A percentile compares a stretch with the other conserved stretches of the same genome.
phyloP scores from a whole-genome alignment of 768 basidiomycete genomes.

The Pleurotus djamor region DNA sequence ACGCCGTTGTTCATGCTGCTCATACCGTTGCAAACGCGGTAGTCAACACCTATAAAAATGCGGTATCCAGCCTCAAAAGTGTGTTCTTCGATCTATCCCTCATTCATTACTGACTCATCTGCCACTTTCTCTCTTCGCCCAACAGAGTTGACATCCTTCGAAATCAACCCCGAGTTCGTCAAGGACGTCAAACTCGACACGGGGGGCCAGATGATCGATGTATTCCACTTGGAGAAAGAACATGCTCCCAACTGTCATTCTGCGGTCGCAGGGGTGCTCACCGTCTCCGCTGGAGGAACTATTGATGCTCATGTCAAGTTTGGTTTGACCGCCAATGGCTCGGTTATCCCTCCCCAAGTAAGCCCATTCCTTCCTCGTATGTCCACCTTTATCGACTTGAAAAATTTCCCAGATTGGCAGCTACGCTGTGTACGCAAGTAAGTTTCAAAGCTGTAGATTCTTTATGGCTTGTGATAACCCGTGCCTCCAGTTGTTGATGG shows the following conservation, averaged over 20 bases:
- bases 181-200: neutral
- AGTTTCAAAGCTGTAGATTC: no score
- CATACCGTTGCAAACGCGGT: no score
- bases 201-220: neutral
- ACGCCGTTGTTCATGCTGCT: no score
- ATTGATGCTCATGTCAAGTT: neutral
- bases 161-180: neutral
- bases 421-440: neutral
- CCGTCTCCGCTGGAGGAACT: neutral
- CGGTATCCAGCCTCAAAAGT: no score
- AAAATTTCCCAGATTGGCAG: neutral
- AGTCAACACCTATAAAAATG: no score
- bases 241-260: neutral
- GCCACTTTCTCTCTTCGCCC: no score
- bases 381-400: neutral
- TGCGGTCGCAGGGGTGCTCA: neutral
- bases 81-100: neutral
- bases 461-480: no score
- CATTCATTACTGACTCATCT: no score
- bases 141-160: neutral
- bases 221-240: neutral
- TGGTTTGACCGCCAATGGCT: neutral
- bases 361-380: no score
- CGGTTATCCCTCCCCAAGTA: neutral
- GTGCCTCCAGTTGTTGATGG: neutral